Conservation (phyloP, 23 red algal genomes). For the Agarophyton chilense region DNA sequence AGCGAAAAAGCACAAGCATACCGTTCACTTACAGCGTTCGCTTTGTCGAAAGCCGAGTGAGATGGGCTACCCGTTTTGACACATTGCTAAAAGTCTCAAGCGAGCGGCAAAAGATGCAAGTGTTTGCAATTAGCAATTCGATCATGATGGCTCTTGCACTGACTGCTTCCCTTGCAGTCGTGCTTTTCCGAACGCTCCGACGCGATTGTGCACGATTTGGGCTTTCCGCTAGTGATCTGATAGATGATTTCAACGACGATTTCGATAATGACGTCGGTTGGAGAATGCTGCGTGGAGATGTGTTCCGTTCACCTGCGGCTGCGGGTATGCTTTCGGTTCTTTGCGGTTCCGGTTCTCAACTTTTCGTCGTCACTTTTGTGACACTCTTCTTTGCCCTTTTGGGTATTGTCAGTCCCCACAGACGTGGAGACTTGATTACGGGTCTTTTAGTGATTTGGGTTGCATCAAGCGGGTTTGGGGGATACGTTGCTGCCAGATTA, state of each 20-base stretch:
- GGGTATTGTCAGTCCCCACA: slow-evolving; percentile 87
- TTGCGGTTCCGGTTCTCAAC: slow-evolving; percentile 83
- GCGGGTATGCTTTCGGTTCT: slow-evolving; percentile 75
- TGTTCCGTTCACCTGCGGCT: slow-evolving; percentile 84
- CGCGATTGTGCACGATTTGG: slow-evolving; percentile 91
- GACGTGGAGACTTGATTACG: slow-evolving; percentile 82
- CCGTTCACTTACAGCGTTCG: slow-evolving; percentile 80
- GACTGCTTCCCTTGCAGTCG: slow-evolving; percentile 77
- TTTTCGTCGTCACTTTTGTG: slow-evolving; percentile 64
- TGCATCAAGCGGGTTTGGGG: slow-evolving; percentile 59
- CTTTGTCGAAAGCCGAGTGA: slow-evolving; percentile 74
- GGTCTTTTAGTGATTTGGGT: slow-evolving; percentile 82
- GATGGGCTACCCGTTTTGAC: slow-evolving; percentile 92
- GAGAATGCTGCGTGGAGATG: slow-evolving; percentile 94
- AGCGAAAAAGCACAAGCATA: slow-evolving; percentile 1
- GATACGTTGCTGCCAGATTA: slow-evolving; percentile 82
- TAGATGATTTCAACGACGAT: slow-evolving; percentile 73
- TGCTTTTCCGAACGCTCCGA: slow-evolving; percentile 86
- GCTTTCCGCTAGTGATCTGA: slow-evolving; percentile 50
- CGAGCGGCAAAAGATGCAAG: slow-evolving; percentile 68
- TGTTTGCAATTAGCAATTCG: slow-evolving; percentile 96
- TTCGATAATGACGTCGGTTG: slow-evolving; percentile 90
- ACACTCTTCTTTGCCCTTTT: slow-evolving; percentile 73
- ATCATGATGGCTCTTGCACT: slow-evolving; percentile 75
- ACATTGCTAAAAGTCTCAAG: slow-evolving; percentile 74